A percentile compares a stretch with the other conserved stretches of the same genome.
Evolutionary conservation across 306 rosid species (phyloP).

Genomic region (Dryas octopetala): DNA sequence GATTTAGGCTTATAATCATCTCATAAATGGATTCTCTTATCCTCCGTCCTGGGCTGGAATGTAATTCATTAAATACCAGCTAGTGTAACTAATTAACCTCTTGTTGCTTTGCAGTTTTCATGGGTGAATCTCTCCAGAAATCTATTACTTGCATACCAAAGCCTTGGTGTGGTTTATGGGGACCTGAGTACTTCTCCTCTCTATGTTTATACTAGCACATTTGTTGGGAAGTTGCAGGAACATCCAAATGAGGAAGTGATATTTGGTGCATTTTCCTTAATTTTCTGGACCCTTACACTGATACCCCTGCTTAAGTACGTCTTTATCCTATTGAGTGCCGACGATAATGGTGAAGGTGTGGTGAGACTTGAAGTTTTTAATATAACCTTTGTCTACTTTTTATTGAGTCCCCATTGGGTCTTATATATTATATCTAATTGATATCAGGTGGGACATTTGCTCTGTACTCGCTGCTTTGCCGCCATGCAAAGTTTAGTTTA

Average conservation of each 20-base stretch:
- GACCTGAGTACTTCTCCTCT: slow-evolving; percentile 90
- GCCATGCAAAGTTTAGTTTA: slow-evolving; percentile 79
- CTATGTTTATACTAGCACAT: slow-evolving; percentile 69
- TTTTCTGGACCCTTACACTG: slow-evolving; percentile 77
- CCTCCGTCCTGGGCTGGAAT: not conserved
- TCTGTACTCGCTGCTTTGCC: slow-evolving; percentile 79
- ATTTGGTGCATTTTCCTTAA: slow-evolving; percentile 83
- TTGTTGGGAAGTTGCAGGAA: slow-evolving; percentile 47
- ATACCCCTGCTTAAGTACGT: slow-evolving; percentile 75
- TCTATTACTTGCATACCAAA: slow-evolving; percentile 73
- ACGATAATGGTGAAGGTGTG: slow-evolving; percentile 83
- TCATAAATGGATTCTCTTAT: slow-evolving; percentile 1
- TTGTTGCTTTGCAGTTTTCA: slow-evolving; percentile 51
- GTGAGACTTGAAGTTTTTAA: slow-evolving; percentile 6
- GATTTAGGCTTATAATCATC: not conserved
- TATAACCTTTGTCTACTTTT: not conserved
- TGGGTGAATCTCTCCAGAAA: slow-evolving; percentile 56
- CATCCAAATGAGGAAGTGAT: slow-evolving; percentile 59
- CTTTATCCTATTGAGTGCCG: slow-evolving; percentile 74
- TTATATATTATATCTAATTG: slow-evolving; percentile 19
- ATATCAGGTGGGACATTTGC: slow-evolving; percentile 83
- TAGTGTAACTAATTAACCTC: slow-evolving; percentile 13
- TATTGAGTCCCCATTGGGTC: slow-evolving; percentile 14
- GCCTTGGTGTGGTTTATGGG: slow-evolving; percentile 87
- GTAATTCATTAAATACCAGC: slow-evolving; percentile 11